Conservation (phyloP, 176 grass and related monocot species). For the Saccharum officinarum region DNA sequence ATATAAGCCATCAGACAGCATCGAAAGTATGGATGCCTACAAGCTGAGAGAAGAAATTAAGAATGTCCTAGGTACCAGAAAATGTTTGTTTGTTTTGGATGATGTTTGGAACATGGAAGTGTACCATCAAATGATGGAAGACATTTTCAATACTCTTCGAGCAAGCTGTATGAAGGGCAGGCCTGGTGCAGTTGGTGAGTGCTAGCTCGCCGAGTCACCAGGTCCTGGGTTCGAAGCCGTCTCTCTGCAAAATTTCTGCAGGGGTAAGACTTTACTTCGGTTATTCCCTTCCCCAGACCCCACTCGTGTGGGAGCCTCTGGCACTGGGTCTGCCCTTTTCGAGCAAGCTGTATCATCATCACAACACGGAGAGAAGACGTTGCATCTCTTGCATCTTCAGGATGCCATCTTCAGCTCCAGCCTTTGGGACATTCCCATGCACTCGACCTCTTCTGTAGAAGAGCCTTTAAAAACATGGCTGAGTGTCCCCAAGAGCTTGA, state of each 20-base stretch:
- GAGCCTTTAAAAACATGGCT: background rate
- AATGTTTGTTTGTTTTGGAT: constrained; percentile 47
- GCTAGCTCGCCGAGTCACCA: too few relatives aligned
- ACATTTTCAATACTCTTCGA: background rate
- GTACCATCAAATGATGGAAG: background rate
- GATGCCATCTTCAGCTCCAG: background rate
- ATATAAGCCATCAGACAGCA: background rate
- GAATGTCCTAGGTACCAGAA: background rate
- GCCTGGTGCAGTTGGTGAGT: too few relatives aligned
- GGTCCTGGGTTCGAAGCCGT: too few relatives aligned
- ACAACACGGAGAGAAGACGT: background rate
- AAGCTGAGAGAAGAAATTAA: background rate
- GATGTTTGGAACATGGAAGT: constrained; percentile 6
- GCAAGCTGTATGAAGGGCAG: background rate
- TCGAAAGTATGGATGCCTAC: background rate
- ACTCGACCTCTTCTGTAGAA: background rate
- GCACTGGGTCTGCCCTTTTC: too few relatives aligned
- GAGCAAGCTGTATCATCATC: background rate
- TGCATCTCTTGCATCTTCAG: background rate
- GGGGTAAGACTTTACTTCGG: too few relatives aligned
- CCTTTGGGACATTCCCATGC: background rate
- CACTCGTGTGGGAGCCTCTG: too few relatives aligned
- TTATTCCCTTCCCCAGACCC: too few relatives aligned
- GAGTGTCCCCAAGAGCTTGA: background rate
- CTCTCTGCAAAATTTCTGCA: too few relatives aligned